Percentiles rank a stretch among this genome's conserved stretches.
Conservation (phyloP, 1,284 basidiomycete genomes). For the Ustilago vetiveriae region DNA sequence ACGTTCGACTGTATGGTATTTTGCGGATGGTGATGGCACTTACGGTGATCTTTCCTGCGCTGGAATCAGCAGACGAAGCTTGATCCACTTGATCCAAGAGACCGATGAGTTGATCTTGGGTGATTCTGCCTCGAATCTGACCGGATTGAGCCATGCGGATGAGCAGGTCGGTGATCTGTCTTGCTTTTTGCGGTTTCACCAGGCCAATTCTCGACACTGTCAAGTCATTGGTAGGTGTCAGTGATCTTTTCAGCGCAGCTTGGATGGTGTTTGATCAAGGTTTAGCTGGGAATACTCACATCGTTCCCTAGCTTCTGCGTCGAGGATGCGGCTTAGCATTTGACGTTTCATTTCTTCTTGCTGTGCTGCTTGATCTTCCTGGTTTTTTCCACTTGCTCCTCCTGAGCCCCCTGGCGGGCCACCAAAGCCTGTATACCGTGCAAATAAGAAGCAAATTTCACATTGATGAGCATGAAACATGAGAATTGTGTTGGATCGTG, state of each 20-base stretch:
- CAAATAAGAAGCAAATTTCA: background rate
- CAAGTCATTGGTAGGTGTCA: background rate
- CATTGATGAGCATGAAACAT: too few relatives aligned
- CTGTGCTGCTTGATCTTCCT: conserved; percentile 65
- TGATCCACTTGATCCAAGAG: conserved; percentile 85
- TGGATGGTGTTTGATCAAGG: too few relatives aligned
- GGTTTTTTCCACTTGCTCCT: conserved; percentile 66
- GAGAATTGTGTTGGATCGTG: background rate
- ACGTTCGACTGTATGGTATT: too few relatives aligned
- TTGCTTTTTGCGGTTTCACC: conserved; percentile 86
- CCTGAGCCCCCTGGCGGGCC: conserved; percentile 49
- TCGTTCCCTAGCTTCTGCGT: conserved; percentile 85
- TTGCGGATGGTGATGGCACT: conserved; percentile 6
- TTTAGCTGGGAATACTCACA: conserved; percentile 77
- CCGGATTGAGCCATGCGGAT: conserved; percentile 90
- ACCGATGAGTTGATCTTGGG: conserved; percentile 87
- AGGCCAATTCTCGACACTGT: conserved; percentile 88
- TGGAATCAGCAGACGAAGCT: conserved; percentile 29
- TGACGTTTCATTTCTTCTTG: conserved; percentile 71
- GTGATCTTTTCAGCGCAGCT: conserved; percentile 1
- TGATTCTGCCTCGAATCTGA: conserved; percentile 85
- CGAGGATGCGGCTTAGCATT: conserved; percentile 87
- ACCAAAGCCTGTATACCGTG: conserved; percentile 6
- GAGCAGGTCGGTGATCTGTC: conserved; percentile 85
- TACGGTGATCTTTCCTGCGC: conserved; percentile 62